These are phyloP conservation scores for Thielaviopsis euricoi DNA, from an alignment of 2,329 filamentous ascomycete species.

Conservation along the genomic window DNA sequence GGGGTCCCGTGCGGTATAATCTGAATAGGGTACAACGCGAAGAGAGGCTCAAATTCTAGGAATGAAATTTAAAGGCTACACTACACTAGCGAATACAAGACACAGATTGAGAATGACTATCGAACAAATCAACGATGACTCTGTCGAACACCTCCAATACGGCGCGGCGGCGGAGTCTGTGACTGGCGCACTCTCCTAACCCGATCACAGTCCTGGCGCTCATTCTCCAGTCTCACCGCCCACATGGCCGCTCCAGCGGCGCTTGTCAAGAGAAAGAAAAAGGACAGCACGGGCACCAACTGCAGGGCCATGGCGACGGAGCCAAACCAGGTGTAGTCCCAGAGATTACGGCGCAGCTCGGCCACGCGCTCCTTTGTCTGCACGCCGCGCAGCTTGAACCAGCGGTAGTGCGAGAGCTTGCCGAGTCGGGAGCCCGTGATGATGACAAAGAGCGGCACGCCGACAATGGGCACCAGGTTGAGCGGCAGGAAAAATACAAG, in stretches of 20 bases:
- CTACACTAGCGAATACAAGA: too few species aligned
- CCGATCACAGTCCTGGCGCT: slow-evolving; percentile 16
- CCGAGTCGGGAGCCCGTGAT: slow-evolving; percentile 77
- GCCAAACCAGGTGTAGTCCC: slow-evolving; percentile 91
- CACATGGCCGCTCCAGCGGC: slow-evolving; percentile 74
- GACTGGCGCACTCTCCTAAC: slow-evolving; percentile 13
- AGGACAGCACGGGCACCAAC: slow-evolving; percentile 78
- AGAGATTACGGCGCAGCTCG: slow-evolving; percentile 49
- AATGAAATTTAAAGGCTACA: too few species aligned
- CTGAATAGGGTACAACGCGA: too few species aligned
- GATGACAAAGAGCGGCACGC: slow-evolving; percentile 71
- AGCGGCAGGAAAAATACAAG: slow-evolving; percentile 65
- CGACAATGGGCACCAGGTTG: slow-evolving; percentile 72
- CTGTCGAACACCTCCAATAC: too few species aligned
- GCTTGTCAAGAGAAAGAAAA: slow-evolving; percentile 83
- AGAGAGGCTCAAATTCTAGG: too few species aligned
- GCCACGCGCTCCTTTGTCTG: slow-evolving; percentile 56
- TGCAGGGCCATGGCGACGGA: slow-evolving; percentile 70
- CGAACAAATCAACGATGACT: too few species aligned
- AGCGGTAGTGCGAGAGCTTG: slow-evolving; percentile 79
- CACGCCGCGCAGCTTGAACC: slow-evolving; percentile 66
- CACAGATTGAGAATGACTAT: too few species aligned
- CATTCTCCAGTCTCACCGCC: slow-evolving; percentile 61
- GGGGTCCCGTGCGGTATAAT: too few species aligned
- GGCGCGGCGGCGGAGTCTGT: not conserved